Base-by-base conservation (phyloP, 2,329 filamentous ascomycete species). In the Neopestalotiopsis sp. region DNA sequence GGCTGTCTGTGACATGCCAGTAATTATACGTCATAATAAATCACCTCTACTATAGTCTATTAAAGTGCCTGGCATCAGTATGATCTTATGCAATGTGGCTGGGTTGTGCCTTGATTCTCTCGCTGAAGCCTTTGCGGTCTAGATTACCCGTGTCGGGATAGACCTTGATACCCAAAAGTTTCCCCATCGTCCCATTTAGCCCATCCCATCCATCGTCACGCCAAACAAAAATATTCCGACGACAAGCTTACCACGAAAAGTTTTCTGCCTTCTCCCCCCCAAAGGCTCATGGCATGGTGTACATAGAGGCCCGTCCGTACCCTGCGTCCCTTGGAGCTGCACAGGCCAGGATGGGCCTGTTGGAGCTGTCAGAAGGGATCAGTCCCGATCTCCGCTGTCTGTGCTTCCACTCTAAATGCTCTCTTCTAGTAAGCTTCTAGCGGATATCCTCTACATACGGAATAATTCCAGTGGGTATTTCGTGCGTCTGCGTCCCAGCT, bases 121-220 rank as follows among this genome's bases (percentile, higher is more conserved):
- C n/a, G 45, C 5, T 62, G 20, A 63, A 56, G 40, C 38, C 38
- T 62, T 45, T 62, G 57, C 59, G 66, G 59, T 67, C 58, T 52
- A 45, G 24, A 38, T 13, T 28, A 20, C 9, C 66, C 12, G 24
- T 13, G 24, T 45, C 52, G 66, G 66, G 66, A 67, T 67, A n/a
- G 30, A 62, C 66, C 66, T 67, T 67, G 66, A 63, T 67, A 63
- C 66, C 66, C 59, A 63, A 67, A 34, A 30, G 10, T 34, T 49
- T 42, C 24, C 20, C 45, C 45, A 59, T 28, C 57, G 13, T 59
- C 57, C 49, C 49, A 28, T 59, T 20, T 28, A 28, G 24, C 24
- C 24, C 24, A 28, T 28, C 24, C 24, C 24, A 28, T 28, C 45
- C 45, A 52, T 52, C 5, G 17, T 24, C n/a, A 17, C 45, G 45